Evolutionary conservation across 2,329 filamentous ascomycete species (phyloP).

Genomic region (Colletotrichum eleusines): DNA sequence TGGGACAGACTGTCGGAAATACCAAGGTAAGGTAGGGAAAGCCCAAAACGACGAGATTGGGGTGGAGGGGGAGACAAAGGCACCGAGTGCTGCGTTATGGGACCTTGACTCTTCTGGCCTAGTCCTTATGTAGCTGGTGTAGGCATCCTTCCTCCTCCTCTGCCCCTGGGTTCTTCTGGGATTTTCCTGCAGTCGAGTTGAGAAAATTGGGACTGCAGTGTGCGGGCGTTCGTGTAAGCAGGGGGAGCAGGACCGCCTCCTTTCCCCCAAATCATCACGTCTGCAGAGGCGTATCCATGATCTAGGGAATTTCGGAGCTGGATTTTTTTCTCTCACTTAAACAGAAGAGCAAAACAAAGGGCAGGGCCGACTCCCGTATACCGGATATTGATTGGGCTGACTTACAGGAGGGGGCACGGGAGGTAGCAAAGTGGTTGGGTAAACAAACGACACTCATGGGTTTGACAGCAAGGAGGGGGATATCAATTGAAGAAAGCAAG

Average conservation of each 20-base stretch:
- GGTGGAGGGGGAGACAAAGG: neutral
- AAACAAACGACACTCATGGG: constrained; percentile 2
- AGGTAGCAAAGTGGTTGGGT: neutral
- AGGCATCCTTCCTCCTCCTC: neutral
- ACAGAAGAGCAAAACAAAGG: neutral
- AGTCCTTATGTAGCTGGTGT: neutral
- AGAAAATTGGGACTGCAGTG: neutral
- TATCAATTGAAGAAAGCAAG: constrained; percentile 20
- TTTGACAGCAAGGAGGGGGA: constrained; percentile 24
- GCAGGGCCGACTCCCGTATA: neutral
- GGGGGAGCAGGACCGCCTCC: neutral
- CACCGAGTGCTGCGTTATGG: neutral
- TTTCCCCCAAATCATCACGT: neutral
- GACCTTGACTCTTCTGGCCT: neutral
- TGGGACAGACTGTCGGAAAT: neutral
- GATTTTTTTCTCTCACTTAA: too few relatives aligned
- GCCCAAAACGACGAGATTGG: neutral
- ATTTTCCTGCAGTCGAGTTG: neutral
- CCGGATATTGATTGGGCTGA: neutral
- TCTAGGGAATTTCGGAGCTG: too few relatives aligned
- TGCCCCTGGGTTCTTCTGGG: neutral
- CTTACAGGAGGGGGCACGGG: neutral
- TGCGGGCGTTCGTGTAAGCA: neutral
- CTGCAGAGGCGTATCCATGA: neutral
- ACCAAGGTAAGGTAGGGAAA: neutral